Evolutionary conservation across 495 filamentous ascomycete genomes (phyloP).

Genomic region (Elaphomyces granulatus): DNA sequence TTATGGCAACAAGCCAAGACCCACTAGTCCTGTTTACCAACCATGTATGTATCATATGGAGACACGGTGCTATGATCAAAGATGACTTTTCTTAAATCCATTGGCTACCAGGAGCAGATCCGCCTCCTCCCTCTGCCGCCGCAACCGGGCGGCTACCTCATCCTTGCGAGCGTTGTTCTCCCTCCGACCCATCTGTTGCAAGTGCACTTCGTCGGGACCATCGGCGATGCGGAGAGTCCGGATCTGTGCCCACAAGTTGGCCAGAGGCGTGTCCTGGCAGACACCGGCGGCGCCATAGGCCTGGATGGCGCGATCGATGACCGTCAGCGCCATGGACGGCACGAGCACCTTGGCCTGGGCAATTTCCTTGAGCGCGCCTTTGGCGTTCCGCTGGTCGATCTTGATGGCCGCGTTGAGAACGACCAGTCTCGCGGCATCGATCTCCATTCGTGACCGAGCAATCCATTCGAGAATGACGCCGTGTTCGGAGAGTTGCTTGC

Average conservation of each 20-base stretch:
- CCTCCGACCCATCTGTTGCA: conserved; percentile 76
- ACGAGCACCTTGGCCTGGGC: conserved; percentile 79
- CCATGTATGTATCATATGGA: no score
- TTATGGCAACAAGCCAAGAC: no score
- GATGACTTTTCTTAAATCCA: conserved; percentile 32
- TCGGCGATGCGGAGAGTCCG: conserved; percentile 76
- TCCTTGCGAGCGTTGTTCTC: conserved; percentile 60
- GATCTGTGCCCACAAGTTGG: conserved; percentile 72
- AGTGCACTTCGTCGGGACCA: conserved; percentile 86
- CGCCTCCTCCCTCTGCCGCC: conserved; percentile 47
- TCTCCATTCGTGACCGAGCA: conserved; percentile 75
- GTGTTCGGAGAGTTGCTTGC: conserved; percentile 62
- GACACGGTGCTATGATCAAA: no score
- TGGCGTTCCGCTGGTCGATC: conserved; percentile 71
- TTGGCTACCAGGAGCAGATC: conserved; percentile 50
- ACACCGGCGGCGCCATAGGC: conserved; percentile 74
- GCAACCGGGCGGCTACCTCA: conserved; percentile 45
- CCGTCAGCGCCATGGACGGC: conserved; percentile 56
- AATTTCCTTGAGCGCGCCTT: conserved; percentile 69
- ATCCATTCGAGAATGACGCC: conserved; percentile 92
- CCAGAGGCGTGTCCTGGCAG: conserved; percentile 80
- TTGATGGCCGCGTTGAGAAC: conserved; percentile 83
- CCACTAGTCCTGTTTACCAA: no score
- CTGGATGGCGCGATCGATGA: conserved; percentile 83
- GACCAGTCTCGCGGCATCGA: conserved; percentile 72